Percentiles rank a stretch among this genome's conserved stretches.
These are phyloP conservation scores for Triangularia verruculosa DNA, from an alignment of 2,329 filamentous ascomycete genomes.

Conservation along the genomic window DNA sequence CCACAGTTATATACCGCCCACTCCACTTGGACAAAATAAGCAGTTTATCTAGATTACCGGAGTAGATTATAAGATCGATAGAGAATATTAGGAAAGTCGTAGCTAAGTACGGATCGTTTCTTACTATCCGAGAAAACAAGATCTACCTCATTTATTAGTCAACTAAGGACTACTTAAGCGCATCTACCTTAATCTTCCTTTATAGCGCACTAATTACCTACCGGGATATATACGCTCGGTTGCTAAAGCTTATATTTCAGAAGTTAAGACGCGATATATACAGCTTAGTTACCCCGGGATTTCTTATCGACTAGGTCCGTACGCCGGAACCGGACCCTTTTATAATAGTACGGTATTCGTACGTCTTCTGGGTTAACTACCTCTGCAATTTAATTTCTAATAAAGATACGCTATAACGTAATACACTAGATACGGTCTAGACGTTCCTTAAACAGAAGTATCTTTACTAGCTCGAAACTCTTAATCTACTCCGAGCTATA, in stretches of 20 bases:
- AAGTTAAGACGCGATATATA: constrained; percentile 28
- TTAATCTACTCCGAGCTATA: constrained; percentile 18
- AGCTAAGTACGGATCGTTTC: constrained; percentile 18
- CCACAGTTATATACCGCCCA: not conserved
- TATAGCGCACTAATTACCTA: constrained; percentile 12
- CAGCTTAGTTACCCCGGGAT: constrained; percentile 11
- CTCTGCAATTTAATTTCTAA: constrained; percentile 5
- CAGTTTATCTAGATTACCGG: not conserved
- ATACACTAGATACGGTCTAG: constrained; percentile 9
- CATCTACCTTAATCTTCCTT: constrained; percentile 15
- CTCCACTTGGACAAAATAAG: not conserved
- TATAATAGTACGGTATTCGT: constrained; percentile 21
- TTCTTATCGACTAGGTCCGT: constrained; percentile 10
- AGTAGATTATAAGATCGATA: not conserved
- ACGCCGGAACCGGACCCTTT: constrained; percentile 18
- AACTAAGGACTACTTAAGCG: constrained; percentile 20
- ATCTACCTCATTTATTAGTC: constrained; percentile 21
- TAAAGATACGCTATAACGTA: not conserved
- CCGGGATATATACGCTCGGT: constrained; percentile 17
- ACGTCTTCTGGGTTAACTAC: constrained; percentile 20
- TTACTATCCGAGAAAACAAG: constrained; percentile 13
- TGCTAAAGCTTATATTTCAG: constrained; percentile 16
- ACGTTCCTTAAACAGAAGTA: constrained; percentile 21
- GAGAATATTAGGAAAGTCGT: constrained; percentile 13
- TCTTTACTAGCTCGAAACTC: constrained; percentile 24